Evolutionary conservation across 129 eudicot genomes (phyloP).

Genomic region (Oenanthe sinensis): DNA sequence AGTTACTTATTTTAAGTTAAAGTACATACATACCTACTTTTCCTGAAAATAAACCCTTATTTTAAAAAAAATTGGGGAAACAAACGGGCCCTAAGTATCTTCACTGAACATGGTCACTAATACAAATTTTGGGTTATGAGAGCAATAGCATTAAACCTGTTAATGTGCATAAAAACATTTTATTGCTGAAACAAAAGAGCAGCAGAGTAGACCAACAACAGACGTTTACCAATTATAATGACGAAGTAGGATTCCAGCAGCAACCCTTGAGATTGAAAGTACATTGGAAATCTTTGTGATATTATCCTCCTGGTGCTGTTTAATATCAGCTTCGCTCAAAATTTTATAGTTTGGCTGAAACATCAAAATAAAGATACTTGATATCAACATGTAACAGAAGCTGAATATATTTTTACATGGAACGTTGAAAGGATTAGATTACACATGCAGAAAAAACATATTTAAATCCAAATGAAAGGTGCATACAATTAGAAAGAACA

Average conservation of each 20-base stretch:
- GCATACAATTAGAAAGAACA: too few relatives aligned
- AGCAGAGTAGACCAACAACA: conserved; percentile 1
- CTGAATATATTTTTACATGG: not conserved
- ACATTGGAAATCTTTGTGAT: conserved; percentile 61
- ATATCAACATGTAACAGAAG: not conserved
- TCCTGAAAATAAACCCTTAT: too few relatives aligned
- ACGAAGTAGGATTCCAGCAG: conserved; percentile 81
- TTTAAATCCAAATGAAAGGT: not conserved
- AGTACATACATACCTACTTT: too few relatives aligned
- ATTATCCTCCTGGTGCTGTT: conserved; percentile 59
- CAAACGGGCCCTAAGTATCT: too few relatives aligned
- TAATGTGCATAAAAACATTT: not conserved
- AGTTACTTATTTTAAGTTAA: too few relatives aligned
- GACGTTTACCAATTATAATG: conserved; percentile 68
- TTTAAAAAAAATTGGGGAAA: too few relatives aligned
- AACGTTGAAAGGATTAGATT: too few relatives aligned
- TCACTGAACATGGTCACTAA: not conserved
- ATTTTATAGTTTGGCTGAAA: conserved; percentile 61
- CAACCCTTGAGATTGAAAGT: conserved; percentile 65
- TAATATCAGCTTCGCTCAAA: conserved; percentile 71
- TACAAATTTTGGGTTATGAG: not conserved
- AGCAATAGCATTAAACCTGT: not conserved
- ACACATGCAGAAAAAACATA: not conserved
- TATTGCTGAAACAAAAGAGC: not conserved
- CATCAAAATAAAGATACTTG: conserved; percentile 9